Conservation (phyloP, 139 green algal genomes). For the Coccomyxa sp. region DNA sequence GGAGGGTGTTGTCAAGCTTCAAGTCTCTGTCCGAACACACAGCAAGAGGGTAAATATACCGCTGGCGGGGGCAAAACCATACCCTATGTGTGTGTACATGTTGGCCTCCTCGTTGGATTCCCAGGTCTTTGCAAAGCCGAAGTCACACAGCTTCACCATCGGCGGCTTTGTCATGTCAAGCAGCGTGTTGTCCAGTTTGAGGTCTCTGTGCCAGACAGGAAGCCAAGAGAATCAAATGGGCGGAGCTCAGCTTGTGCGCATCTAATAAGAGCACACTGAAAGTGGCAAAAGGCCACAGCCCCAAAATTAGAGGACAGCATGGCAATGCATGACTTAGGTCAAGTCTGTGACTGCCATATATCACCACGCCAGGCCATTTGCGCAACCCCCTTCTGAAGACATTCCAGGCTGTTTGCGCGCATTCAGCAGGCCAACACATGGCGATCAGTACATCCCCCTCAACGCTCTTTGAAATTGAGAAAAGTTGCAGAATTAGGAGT, state of each 20-base stretch:
- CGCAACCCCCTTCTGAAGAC: too few species aligned
- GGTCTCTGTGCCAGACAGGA: conserved; percentile 33
- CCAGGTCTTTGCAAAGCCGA: conserved; percentile 33
- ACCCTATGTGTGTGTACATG: conserved; percentile 81
- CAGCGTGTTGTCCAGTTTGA: conserved; percentile 72
- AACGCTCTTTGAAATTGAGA: too few species aligned
- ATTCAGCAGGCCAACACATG: too few species aligned
- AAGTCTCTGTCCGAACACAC: conserved; percentile 60
- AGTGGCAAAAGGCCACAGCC: too few species aligned
- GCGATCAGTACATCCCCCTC: too few species aligned
- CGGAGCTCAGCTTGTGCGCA: too few species aligned
- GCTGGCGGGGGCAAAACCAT: not conserved
- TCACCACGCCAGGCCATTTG: too few species aligned
- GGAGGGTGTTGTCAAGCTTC: conserved; percentile 80
- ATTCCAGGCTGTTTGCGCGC: too few species aligned
- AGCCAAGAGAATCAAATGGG: too few species aligned
- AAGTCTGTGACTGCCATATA: not conserved
- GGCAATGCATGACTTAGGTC: not conserved
- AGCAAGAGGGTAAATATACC: conserved; percentile 2
- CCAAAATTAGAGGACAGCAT: not conserved
- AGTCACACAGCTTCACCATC: conserved; percentile 26
- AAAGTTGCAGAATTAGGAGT: too few species aligned
- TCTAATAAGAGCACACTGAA: too few species aligned
- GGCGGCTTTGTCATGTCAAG: conserved; percentile 16
- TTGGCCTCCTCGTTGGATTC: conserved; percentile 31